Base-by-base conservation (phyloP, 805 yeast species). In the Brettanomyces sp. region DNA sequence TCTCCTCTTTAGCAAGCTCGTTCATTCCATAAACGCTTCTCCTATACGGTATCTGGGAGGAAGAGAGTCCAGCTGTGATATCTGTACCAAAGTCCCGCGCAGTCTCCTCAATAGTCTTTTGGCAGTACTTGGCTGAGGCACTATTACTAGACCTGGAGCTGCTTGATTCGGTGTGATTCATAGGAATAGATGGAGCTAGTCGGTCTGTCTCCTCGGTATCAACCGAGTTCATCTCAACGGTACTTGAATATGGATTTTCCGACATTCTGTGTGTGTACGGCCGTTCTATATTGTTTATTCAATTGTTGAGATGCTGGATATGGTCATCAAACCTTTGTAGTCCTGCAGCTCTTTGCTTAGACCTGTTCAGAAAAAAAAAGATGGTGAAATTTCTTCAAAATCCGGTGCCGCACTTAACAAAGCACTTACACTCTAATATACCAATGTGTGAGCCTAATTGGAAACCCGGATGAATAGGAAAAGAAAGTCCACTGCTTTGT, bases 1-100 rank as follows among this genome's bases (percentile, higher is more conserved):
- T 86, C 45, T 87, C 96, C 18, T 87, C 95, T 3, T 70, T 68
- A 6, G 69, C 67, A 42, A 95, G 72, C 56, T 87, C 97, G 63
- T 93, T 93, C 36, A 74, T 52, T 2, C 99, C 99, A 59, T 87
- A 83, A 14, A 80, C 68, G 22, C 79, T 70, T 54, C 91, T 75
- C 54, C 98, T 73, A 56, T 77, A 75, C 14, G 76, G 64, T 21
- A 86, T 79, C 47, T 80, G 89, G 32, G 69, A 68, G 39, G 82
- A 78, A 33, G 74, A 65, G 24, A 93, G 67, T 1, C 99, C 99
- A 9, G 60, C 56, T 1, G 52, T 56, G 3, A 63, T 45, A 53
- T 86, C 78, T 0, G 98, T 83, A 42, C 74, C 74, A 38, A 91
- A 69, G 42, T 79, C 80, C 22, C 59, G 49, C 2, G 75, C 70